A percentile compares a stretch with the other conserved stretches of the same genome.
Conservation (phyloP, 345 rosid species). For the Eutrema yunnanense region DNA sequence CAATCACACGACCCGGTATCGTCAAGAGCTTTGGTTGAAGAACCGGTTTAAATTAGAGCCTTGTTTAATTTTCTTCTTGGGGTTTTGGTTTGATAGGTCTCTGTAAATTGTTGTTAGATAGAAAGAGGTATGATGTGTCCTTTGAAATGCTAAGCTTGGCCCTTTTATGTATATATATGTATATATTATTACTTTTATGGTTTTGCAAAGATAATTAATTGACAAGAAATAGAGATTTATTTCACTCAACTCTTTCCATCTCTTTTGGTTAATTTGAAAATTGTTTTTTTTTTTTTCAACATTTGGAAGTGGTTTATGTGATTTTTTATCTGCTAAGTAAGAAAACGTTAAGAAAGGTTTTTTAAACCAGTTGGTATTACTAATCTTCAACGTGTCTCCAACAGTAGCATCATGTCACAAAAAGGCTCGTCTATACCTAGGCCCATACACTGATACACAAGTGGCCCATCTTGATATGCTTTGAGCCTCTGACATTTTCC, state of each 20-base stretch:
- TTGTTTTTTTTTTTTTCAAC: neutral
- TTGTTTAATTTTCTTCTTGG: neutral
- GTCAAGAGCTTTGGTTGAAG: constrained; percentile 20
- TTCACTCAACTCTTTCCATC: neutral
- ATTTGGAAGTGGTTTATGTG: neutral
- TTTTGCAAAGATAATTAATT: neutral
- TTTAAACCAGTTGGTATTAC: neutral
- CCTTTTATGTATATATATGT: neutral
- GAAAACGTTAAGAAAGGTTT: neutral
- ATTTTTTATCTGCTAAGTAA: neutral
- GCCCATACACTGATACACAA: neutral
- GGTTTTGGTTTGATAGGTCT: neutral
- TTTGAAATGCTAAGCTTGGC: neutral
- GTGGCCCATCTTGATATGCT: neutral
- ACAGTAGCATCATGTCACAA: no score
- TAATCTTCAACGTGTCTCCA: no score
- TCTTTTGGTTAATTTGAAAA: neutral
- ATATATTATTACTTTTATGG: neutral
- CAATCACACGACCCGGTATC: neutral
- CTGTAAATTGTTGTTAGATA: constrained; percentile 12
- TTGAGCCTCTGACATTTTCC: constrained; percentile 8
- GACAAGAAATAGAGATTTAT: neutral
- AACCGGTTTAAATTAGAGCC: neutral
- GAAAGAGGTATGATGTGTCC: neutral
- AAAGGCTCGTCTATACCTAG: neutral